Percentiles rank a stretch among this genome's conserved stretches.
Evolutionary conservation across 73 alveolate genomes (phyloP).

Genomic region (Paramecium sonneborni): DNA sequence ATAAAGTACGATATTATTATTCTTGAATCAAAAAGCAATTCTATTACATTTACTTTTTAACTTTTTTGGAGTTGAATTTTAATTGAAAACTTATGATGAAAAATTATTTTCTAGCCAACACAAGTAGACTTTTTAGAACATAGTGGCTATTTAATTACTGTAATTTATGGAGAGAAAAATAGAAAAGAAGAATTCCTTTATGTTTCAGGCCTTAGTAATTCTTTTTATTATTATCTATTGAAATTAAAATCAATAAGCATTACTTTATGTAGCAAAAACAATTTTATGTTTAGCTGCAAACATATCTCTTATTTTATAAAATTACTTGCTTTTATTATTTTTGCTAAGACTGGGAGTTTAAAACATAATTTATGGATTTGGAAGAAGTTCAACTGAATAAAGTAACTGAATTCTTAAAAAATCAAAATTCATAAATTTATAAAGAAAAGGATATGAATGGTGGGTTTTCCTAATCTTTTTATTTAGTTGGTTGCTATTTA

Average conservation of each 20-base stretch:
- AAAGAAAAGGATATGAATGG: constrained; percentile 31
- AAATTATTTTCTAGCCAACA: not conserved
- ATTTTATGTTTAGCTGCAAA: not conserved
- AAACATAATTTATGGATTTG: constrained; percentile 16
- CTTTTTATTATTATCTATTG: constrained; percentile 1
- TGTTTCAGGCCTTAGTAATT: not conserved
- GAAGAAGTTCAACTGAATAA: not conserved
- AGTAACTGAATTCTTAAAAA: not conserved
- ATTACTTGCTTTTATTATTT: constrained; percentile 8
- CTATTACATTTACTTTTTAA: too few species aligned
- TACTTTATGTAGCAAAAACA: constrained; percentile 18
- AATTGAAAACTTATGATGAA: constrained; percentile 36
- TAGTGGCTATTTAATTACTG: not conserved
- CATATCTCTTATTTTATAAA: not conserved
- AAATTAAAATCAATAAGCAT: not conserved
- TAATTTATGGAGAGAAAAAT: constrained; percentile 12
- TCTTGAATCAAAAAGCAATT: too few species aligned
- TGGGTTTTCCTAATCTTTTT: not conserved
- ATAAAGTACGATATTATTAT: too few species aligned
- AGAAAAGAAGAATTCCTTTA: not conserved
- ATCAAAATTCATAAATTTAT: not conserved
- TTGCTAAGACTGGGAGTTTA: constrained; percentile 22
- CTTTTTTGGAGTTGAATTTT: constrained; percentile 19
- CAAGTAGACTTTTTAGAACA: not conserved
- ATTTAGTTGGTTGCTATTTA: not conserved